These are phyloP conservation scores for Salvia rosmarinus DNA, from an alignment of 257 asterid genomes.

Conservation along the genomic window DNA sequence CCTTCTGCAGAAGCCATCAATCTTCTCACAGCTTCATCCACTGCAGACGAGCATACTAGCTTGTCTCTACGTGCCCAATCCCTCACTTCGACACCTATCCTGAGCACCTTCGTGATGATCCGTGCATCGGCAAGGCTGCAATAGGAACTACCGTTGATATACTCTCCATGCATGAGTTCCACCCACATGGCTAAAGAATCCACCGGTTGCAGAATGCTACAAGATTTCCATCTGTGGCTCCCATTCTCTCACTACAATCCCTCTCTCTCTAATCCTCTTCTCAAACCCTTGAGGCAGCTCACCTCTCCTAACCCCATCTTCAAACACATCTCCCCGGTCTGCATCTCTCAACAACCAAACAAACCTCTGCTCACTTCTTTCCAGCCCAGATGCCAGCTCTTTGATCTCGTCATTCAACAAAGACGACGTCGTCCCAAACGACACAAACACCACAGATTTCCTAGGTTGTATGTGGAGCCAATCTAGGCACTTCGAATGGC, in stretches of 20 bases:
- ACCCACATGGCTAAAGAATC: slow-evolving; percentile 28
- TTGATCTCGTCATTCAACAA: slow-evolving; percentile 30
- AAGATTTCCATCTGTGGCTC: slow-evolving; percentile 42
- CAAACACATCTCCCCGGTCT: slow-evolving; percentile 39
- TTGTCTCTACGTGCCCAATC: not conserved
- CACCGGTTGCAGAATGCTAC: not conserved
- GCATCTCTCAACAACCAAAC: slow-evolving; percentile 53
- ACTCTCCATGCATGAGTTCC: slow-evolving; percentile 22
- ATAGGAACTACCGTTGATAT: not conserved
- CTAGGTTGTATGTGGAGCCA: slow-evolving; percentile 45
- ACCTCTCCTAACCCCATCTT: slow-evolving; percentile 2
- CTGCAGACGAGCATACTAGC: not conserved
- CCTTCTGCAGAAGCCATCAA: slow-evolving; percentile 16
- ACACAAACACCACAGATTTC: slow-evolving; percentile 38
- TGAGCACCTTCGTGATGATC: slow-evolving; percentile 23
- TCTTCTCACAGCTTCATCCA: slow-evolving; percentile 12
- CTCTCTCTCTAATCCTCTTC: slow-evolving; percentile 30
- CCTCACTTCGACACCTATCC: slow-evolving; percentile 1
- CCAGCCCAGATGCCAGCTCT: slow-evolving; percentile 48
- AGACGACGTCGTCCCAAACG: slow-evolving; percentile 40
- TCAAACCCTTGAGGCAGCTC: slow-evolving; percentile 39
- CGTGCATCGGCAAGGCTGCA: slow-evolving; percentile 6
- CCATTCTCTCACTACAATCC: slow-evolving; percentile 47
- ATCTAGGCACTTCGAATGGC: slow-evolving; percentile 28
- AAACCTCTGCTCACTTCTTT: slow-evolving; percentile 38